These are phyloP conservation scores for Melanogaster broomeanus DNA, from an alignment of 768 basidiomycete genomes.

Conservation along the genomic window DNA sequence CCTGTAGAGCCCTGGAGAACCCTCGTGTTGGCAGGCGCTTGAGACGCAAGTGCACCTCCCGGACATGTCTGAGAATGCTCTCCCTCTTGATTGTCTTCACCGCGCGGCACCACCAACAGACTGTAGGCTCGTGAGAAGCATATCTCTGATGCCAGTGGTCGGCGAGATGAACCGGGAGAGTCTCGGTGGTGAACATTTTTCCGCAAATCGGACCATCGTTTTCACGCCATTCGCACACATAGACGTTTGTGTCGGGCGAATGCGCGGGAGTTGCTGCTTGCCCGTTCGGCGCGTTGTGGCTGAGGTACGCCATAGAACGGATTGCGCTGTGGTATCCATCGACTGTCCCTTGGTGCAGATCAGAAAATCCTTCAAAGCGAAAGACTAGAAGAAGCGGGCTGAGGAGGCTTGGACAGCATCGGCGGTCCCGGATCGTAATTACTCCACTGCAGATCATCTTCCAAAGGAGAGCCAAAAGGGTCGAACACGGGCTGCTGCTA, in stretches of 20 bases:
- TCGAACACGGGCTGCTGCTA: too few species aligned
- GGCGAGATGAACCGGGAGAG: conserved; percentile 10
- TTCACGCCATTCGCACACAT: conserved; percentile 9
- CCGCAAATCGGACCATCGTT: conserved; percentile 4
- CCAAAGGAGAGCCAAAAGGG: too few species aligned
- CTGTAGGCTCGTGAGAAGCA: rapidly evolving
- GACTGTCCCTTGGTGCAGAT: too few species aligned
- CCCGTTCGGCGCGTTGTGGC: not conserved
- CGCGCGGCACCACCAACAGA: conserved; percentile 10
- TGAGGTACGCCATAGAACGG: not conserved
- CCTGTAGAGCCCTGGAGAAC: too few species aligned
- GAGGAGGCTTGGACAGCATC: too few species aligned
- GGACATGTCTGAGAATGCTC: conserved; percentile 15
- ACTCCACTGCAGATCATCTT: too few species aligned
- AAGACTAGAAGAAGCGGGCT: too few species aligned
- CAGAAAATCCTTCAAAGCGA: too few species aligned
- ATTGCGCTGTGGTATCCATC: not conserved
- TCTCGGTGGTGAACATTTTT: not conserved
- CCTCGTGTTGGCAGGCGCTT: conserved; percentile 5
- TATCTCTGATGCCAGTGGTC: not conserved
- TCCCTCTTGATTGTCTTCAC: conserved; percentile 11
- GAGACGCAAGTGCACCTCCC: conserved; percentile 12
- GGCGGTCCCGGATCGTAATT: too few species aligned
- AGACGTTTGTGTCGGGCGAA: not conserved
- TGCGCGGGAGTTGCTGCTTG: not conserved